Conservation (phyloP, 1,139 yeast genomes). For the Debaryomyces singareniensis region DNA sequence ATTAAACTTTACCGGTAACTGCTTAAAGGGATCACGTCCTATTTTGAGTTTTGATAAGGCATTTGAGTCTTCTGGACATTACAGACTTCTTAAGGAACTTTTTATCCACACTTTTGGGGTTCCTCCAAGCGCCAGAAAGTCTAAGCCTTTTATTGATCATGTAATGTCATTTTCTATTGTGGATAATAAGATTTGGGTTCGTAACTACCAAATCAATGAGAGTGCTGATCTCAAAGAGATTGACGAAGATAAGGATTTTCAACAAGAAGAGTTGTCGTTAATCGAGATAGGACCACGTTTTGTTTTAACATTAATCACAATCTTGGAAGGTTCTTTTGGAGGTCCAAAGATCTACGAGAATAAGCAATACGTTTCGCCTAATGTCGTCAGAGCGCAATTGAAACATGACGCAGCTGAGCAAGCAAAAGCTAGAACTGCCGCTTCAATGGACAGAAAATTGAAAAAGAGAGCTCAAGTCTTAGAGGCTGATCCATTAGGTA, state of each 20-base stretch:
- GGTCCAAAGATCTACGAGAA: conserved; percentile 98
- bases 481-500: conserved; percentile 78
- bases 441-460: conserved; percentile 69
- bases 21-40: conserved; percentile 96
- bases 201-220: conserved; percentile 91
- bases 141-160: conserved; percentile 93
- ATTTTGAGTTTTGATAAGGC: conserved; percentile 78
- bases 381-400: conserved; percentile 85
- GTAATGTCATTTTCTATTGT: conserved; percentile 90
- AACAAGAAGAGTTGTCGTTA: conserved; percentile 55
- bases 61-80: conserved; percentile 57
- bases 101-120: conserved; percentile 88
- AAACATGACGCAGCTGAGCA: conserved; percentile 75
- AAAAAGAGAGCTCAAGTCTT: conserved; percentile 71
- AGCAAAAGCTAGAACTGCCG: conserved; percentile 74
- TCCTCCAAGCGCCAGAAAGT: conserved; percentile 90
- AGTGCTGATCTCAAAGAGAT: conserved; percentile 47
- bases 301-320: conserved; percentile 85
- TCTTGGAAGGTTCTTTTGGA: conserved; percentile 94
- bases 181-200: conserved; percentile 91
- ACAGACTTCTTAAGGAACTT: conserved; percentile 74
- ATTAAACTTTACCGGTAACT: conserved; percentile 92
- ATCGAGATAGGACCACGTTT: conserved; percentile 97
- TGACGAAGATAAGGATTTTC: conserved; percentile 33
- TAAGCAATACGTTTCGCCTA: conserved; percentile 94